Conservation (phyloP, 2,329 filamentous ascomycete species). For the Aspergillus eucalypticola region DNA sequence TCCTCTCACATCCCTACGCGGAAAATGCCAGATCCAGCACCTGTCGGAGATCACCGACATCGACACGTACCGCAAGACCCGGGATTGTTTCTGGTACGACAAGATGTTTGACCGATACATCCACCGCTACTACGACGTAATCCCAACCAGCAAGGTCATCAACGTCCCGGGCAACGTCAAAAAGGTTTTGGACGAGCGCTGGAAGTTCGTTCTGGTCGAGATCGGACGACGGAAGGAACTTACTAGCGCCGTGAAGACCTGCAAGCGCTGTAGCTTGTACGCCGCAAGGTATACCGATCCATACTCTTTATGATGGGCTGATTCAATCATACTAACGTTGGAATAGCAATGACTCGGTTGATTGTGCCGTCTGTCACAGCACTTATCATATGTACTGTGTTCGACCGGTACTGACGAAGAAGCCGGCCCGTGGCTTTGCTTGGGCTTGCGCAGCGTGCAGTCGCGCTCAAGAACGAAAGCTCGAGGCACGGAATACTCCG, state of each 20-base stretch:
- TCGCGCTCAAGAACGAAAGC: slow-evolving; percentile 87
- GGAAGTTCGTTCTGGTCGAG: slow-evolving; percentile 95
- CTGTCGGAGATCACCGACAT: slow-evolving; percentile 80
- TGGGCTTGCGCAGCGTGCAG: slow-evolving; percentile 98
- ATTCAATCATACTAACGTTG: slow-evolving; percentile 17
- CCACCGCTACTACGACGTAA: slow-evolving; percentile 94
- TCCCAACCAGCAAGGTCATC: slow-evolving; percentile 87
- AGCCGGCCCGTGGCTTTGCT: slow-evolving; percentile 93
- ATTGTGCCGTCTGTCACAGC: slow-evolving; percentile 90
- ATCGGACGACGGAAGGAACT: slow-evolving; percentile 91
- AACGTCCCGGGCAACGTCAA: slow-evolving; percentile 96
- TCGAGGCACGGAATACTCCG: slow-evolving; percentile 87
- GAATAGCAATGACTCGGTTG: slow-evolving; percentile 83
- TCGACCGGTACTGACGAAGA: slow-evolving; percentile 85
- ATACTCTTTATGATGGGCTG: background rate
- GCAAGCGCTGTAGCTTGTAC: slow-evolving; percentile 88
- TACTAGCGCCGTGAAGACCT: slow-evolving; percentile 92
- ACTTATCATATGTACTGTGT: slow-evolving; percentile 99
- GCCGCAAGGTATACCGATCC: slow-evolving; percentile 71
- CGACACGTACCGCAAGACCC: slow-evolving; percentile 78
- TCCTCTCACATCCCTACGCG: slow-evolving; percentile 85
- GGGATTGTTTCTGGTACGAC: slow-evolving; percentile 94
- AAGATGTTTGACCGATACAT: slow-evolving; percentile 98
- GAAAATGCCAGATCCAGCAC: slow-evolving; percentile 89
- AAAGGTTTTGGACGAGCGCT: slow-evolving; percentile 90